Conservation (phyloP, 2,329 filamentous ascomycete species). For the Albophoma yamanashiensis region DNA sequence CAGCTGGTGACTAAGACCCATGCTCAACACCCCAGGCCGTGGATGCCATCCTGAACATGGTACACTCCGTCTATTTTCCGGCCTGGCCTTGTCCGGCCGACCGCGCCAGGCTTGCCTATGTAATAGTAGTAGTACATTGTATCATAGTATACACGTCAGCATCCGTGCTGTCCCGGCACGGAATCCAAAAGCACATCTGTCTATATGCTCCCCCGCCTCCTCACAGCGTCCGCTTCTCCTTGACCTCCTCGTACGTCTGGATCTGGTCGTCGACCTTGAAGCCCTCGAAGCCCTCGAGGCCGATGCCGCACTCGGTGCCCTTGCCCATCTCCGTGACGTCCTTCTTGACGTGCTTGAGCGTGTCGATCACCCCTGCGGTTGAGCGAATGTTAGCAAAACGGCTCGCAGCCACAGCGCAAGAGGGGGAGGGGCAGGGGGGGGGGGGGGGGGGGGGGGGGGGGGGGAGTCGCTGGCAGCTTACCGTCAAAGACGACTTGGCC, state of each 20-base stretch:
- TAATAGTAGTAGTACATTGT: not conserved
- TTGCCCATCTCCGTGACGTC: slow-evolving; percentile 84
- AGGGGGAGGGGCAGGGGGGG: too few relatives aligned
- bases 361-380: slow-evolving; percentile 57
- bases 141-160: not conserved
- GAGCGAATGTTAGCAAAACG: slow-evolving; percentile 7
- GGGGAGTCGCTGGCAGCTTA: slow-evolving; percentile 33
- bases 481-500: slow-evolving; percentile 71
- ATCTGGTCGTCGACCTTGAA: slow-evolving; percentile 75
- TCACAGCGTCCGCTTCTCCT: slow-evolving; percentile 55
- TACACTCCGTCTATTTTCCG: not conserved
- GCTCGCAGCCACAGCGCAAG: not conserved
- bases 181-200: not conserved
- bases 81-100: not conserved
- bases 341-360: slow-evolving; percentile 87
- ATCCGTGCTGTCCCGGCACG: not conserved
- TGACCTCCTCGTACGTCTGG: slow-evolving; percentile 74
- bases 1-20: not conserved
- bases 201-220: slow-evolving; percentile 1
- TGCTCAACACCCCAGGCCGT: not conserved
- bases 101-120: not conserved
- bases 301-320: slow-evolving; percentile 86
- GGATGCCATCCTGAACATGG: not conserved
- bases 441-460: too few relatives aligned
- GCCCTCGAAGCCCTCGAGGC: slow-evolving; percentile 68